Base-by-base conservation (phyloP, 805 yeast genomes). In the Sugiyamaella boreocaroliniensis region DNA sequence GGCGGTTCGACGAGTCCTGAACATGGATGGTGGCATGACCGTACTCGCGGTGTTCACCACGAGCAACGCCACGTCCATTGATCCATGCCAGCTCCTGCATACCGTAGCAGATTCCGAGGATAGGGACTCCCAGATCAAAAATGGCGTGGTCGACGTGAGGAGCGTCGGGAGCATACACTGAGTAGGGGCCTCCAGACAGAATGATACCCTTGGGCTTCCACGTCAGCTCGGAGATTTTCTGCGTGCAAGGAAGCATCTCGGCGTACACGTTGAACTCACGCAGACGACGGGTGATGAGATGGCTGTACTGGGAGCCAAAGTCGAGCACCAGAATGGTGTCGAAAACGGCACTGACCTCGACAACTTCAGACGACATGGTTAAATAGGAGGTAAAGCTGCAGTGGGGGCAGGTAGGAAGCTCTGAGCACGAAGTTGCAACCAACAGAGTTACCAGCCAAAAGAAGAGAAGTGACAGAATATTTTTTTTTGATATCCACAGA, bases 11-110 rank as follows among this genome's bases (percentile, higher is more conserved):
- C 43, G 72, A 58, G 67, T 88, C 93, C 62, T 79, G 76, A 53
- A 89, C 95, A 61, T 82, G 77, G 69, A 93, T 78, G 54, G 86
- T 82, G 56, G 99, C 97, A 48, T 96, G 97, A 56, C 99, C 99
- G 68, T 92, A 93, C 75, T 93, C 99, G 73, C 98, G 84, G 79
- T 92, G 90, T 65, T 88, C 96, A 72, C 97, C 96, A 71, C 96
- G 85, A 55, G 89, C 87, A 55, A 93, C 99, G 61, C 86, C 86
- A 70, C 87, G 86, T 71, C 95, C 95, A 71, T 88, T 88, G 65
- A 89, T 84, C 98, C 98, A 92, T 51, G 99, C 99, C 62, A 93
- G 76, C 75, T 93, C 99, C 78, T 93, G 99, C 92, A 93, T 86
- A 72, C 99, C 99, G 74, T 93, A 93, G 76, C 99, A 93, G 70